Percentiles rank a stretch among this genome's conserved stretches.
Evolutionary conservation across 768 basidiomycete genomes (phyloP).

Genomic region (Leucocoprinus birnbaumii): DNA sequence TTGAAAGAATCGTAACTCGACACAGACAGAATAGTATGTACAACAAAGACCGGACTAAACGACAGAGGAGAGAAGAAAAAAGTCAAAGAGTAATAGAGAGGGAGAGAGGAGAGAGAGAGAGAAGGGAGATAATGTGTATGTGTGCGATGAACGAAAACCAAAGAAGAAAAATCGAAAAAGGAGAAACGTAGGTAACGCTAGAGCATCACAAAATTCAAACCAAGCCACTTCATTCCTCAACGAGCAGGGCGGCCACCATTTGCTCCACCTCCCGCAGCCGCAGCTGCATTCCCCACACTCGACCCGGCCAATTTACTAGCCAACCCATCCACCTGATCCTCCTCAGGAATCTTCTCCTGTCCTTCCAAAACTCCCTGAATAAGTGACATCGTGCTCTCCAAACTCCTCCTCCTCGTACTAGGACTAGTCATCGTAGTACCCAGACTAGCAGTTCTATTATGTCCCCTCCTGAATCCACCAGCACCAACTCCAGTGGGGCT

Average conservation of each 20-base stretch:
- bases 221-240: background rate
- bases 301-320: slow-evolving; percentile 33
- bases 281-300: slow-evolving; percentile 18
- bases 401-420: slow-evolving; percentile 83
- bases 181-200: slow-evolving; percentile 2
- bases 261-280: background rate
- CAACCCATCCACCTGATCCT: slow-evolving; percentile 34
- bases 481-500: slow-evolving; percentile 37
- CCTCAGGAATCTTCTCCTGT: slow-evolving; percentile 38
- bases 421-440: slow-evolving; percentile 97
- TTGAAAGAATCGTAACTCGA: background rate
- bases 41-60: background rate
- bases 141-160: background rate
- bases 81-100: background rate
- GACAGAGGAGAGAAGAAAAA: background rate
- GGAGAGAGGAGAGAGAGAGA: background rate
- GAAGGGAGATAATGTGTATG: background rate
- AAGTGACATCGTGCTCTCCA: slow-evolving; percentile 94
- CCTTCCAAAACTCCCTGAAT: slow-evolving; percentile 93
- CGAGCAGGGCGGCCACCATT: background rate
- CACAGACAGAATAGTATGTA: background rate
- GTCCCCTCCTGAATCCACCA: slow-evolving; percentile 68
- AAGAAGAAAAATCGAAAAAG: background rate
- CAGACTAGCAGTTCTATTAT: slow-evolving; percentile 75
- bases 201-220: background rate